Conservation (phyloP, 805 yeast genomes). For the Priceomyces medius region DNA sequence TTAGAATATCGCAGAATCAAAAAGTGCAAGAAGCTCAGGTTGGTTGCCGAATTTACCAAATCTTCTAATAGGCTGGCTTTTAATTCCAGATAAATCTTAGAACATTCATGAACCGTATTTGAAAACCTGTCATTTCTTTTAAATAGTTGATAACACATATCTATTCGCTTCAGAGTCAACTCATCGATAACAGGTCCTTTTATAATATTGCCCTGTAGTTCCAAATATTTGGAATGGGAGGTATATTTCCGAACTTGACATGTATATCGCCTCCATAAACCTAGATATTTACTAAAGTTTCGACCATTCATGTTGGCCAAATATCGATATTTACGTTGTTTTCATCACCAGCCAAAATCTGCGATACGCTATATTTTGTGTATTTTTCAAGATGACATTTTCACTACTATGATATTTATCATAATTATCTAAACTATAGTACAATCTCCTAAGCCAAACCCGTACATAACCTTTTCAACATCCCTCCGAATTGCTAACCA, state of each 20-base stretch:
- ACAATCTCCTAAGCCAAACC: conserved; percentile 81
- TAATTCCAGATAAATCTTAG: conserved; percentile 11
- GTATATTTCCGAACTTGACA: not conserved
- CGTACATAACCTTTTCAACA: conserved; percentile 95
- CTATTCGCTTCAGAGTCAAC: not conserved
- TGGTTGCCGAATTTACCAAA: conserved; percentile 17
- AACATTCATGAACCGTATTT: conserved; percentile 15
- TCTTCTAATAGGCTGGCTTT: conserved; percentile 18
- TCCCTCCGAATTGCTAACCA: conserved; percentile 75
- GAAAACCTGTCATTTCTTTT: conserved; percentile 9
- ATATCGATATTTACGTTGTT: too few species aligned
- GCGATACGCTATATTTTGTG: not conserved
- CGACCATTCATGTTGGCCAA: not conserved
- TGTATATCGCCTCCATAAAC: not conserved
- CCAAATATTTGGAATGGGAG: not conserved
- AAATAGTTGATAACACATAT: conserved; percentile 7
- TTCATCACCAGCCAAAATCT: too few species aligned
- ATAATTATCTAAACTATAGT: conserved; percentile 27
- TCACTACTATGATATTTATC: not conserved
- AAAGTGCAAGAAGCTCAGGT: conserved; percentile 17
- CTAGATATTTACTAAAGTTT: not conserved
- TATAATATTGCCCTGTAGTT: too few species aligned
- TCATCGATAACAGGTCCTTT: too few species aligned
- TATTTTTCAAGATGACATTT: not conserved
- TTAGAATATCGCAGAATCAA: conserved; percentile 13